These are phyloP conservation scores for Ustilago nuda DNA, from an alignment of 1,284 basidiomycete genomes.

Conservation along the genomic window DNA sequence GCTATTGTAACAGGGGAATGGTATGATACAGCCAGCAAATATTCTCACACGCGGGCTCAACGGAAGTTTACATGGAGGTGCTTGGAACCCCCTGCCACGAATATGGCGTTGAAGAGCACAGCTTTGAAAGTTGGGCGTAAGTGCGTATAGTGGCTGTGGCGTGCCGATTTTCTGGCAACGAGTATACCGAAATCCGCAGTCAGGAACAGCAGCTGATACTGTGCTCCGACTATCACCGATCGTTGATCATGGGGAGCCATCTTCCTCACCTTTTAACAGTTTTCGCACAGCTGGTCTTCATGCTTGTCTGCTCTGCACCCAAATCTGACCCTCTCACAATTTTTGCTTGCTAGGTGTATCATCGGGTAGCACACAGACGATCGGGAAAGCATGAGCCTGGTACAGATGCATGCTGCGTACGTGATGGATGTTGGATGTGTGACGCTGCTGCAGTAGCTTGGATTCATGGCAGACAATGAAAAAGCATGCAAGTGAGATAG, in stretches of 20 bases:
- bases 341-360: background rate
- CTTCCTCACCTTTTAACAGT: too few species aligned
- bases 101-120: slow-evolving; percentile 5
- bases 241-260: too few species aligned
- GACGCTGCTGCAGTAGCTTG: background rate
- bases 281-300: background rate
- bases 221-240: too few species aligned
- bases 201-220: background rate
- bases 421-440: slow-evolving; percentile 21
- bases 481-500: slow-evolving; percentile 8
- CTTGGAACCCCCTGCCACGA: background rate
- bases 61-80: background rate
- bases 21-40: background rate
- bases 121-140: background rate
- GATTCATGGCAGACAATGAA: background rate
- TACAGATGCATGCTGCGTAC: slow-evolving; percentile 2
- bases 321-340: background rate
- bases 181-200: background rate
- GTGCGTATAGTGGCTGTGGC: background rate
- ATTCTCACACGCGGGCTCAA: background rate
- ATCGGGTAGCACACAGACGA: background rate
- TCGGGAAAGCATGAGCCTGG: background rate
- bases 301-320: background rate
- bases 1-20: background rate
- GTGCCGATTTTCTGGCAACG: background rate